Percentiles rank a stretch among this genome's conserved stretches.
Conservation (phyloP, 177 flowering plant genomes). For the Tripterygium wilfordii region DNA sequence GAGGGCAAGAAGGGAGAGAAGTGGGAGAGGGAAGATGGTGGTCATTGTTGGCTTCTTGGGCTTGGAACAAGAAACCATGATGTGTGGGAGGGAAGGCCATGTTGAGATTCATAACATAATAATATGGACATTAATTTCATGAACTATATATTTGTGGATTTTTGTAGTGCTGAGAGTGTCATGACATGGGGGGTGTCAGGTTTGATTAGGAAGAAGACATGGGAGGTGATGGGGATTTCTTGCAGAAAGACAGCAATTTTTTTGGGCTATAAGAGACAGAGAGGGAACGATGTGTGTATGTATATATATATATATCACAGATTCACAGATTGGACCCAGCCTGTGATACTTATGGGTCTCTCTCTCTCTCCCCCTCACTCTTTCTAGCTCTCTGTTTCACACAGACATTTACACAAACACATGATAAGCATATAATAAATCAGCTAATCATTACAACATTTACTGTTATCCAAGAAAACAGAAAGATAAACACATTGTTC, state of each 20-base stretch:
- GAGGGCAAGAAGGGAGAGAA: constrained; percentile 28
- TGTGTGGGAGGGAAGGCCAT: constrained; percentile 36
- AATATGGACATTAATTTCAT: too few relatives aligned
- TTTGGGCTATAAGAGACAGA: constrained; percentile 11
- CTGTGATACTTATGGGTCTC: constrained; percentile 10
- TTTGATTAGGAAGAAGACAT: constrained; percentile 13
- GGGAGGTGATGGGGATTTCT: constrained; percentile 10
- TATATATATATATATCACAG: constrained; percentile 11
- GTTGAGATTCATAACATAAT: constrained; percentile 1
- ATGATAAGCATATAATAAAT: neutral
- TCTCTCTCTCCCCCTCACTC: constrained; percentile 4
- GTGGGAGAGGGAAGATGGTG: constrained; percentile 25
- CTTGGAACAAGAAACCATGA: constrained; percentile 34
- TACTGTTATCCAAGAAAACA: neutral
- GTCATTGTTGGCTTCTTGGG: constrained; percentile 18
- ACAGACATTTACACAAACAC: neutral
- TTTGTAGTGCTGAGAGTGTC: neutral
- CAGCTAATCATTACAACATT: constrained; percentile 2
- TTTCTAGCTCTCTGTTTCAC: neutral
- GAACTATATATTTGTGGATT: constrained; percentile 1
- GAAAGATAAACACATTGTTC: too few relatives aligned
- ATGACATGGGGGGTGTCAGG: neutral
- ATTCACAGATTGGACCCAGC: constrained; percentile 21
- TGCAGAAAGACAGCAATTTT: constrained; percentile 20
- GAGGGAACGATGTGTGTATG: constrained; percentile 16